Base-by-base conservation (phyloP, 2,329 filamentous ascomycete genomes). In the Chaetothyriales sp. region DNA sequence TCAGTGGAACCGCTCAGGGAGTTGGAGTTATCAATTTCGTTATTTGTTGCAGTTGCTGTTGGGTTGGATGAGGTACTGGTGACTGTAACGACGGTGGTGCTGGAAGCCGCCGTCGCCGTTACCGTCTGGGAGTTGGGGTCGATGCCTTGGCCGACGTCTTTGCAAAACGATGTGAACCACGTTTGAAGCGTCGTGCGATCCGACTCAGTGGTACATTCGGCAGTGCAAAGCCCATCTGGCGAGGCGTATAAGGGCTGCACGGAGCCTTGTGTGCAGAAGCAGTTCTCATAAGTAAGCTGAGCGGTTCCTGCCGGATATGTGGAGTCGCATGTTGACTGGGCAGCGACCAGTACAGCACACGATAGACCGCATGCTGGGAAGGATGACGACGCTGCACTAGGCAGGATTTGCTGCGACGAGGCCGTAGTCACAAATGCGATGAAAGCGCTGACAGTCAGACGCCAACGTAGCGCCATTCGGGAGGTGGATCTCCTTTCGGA, bases 81-180 rank as follows among this genome's bases (percentile, higher is more conserved):
- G 20, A 54, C 43, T 15, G 53, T 61, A 18, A 51, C 40, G 45
- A 59, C 56, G 18, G 55, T 53, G 46, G 52, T 56, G 18, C 50
- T 51, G 18, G 50, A 47, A 2, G 57, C 60, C 15, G 8, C 33
- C 5, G 33, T 4, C 8, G 66, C 53, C 40, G 64, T 59, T 10
- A 66, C 63, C 50, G 59, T 56, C 10, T 61, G 63, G 5, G 63
- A 58, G 13, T 64, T 60, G 4, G 62, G 57, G 13, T 65, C 61
- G 0, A 63, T 61, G 46, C 64, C 68, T 13, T 67, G 65, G n/a
- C 68, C 70, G 7, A 74, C 73, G 37, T 64, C 65, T 40, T 63
- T 64, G 66, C 87, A 92, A 58, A 83, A 81, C 54, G 70, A 73
- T 37, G 75, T 75, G 65, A 83, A 92, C 87, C 87, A 94, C 50